Conservation (phyloP, 768 basidiomycete species). For the Exsudoporus frostii region DNA sequence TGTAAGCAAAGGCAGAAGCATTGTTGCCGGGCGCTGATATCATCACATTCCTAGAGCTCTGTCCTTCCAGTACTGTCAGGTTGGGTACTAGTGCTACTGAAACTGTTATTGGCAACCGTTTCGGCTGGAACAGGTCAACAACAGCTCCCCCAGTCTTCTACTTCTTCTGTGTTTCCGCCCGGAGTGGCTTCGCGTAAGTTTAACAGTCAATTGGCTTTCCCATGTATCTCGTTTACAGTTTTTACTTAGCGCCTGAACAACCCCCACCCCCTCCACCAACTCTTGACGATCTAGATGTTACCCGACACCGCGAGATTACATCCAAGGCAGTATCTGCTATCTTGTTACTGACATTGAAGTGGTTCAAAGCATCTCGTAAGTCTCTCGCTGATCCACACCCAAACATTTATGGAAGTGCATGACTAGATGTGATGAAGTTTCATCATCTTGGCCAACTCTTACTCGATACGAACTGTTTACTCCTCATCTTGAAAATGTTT, state of each 20-base stretch:
- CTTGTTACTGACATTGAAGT: conserved; percentile 83
- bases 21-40: not conserved
- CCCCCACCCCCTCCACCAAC: conserved; percentile 65
- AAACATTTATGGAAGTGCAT: not conserved
- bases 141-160: conserved; percentile 63
- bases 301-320: conserved; percentile 94
- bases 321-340: conserved; percentile 97
- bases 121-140: conserved; percentile 64
- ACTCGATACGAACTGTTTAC: conserved; percentile 90
- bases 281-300: conserved; percentile 89
- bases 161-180: conserved; percentile 69
- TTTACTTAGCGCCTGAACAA: conserved; percentile 53
- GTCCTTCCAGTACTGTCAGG: conserved; percentile 81
- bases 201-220: not conserved
- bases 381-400: conserved; percentile 11
- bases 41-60: conserved; percentile 52
- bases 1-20: conserved; percentile 45
- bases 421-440: conserved; percentile 93
- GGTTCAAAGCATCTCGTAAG: conserved; percentile 99
- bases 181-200: conserved; percentile 62
- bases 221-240: conserved; percentile 1
- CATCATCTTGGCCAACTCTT: conserved; percentile 95
- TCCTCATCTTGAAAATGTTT: conserved; percentile 96
- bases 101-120: conserved; percentile 88
- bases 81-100: conserved; percentile 91